Base-by-base conservation (phyloP, 106 monocot species). In the Vanilla planifolia region DNA sequence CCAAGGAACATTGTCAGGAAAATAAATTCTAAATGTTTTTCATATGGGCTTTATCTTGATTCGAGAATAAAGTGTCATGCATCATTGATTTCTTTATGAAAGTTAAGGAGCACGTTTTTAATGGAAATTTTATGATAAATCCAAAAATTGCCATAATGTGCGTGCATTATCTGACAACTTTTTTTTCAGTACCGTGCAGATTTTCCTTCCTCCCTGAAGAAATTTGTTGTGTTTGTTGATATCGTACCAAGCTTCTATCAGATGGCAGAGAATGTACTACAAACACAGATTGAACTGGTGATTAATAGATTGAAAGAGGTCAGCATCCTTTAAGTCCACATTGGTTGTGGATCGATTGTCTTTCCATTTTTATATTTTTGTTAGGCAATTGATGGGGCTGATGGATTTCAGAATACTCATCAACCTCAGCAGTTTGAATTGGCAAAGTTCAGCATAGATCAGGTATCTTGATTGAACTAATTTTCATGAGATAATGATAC, bases 331-430 rank as follows among this genome's bases (percentile, higher is more conserved):
- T 56, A 46, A 37, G 28, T 62, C 46, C 14, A 15, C 4, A 27
- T 73, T 35, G 2, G 22, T 6, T 30, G 27, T 59, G 14, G 36
- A 52, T 44, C 16, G 21, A 16, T 16, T 9, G 8, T 46, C 20
- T 33, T 60, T 24, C 48, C 13, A 60, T 43, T n/a, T n/a, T n/a
- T 9, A 34, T 42, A 44, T 48, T 25, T 23, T 64, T 65, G 15
- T 48, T 63, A 95, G 90, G 95, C 90, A 67, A 71, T 95, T 58
- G 78, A 86, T 74, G 79, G 82, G 48, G 95, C 95, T 42, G 78
- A 86, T 71, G 89, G 89, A 6, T 95, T 86, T 67, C 90, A 95
- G 71, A 95, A 95, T 61, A 95, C 95, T 26, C 90, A 95, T 65
- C 80, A 78, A 79, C 43, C 78, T 56, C 86, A 86, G 48, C 80